A percentile compares a stretch with the other conserved stretches of the same genome.
Conservation (phyloP, 352 stramenopile species). For the Globisporangium megalacanthum region DNA sequence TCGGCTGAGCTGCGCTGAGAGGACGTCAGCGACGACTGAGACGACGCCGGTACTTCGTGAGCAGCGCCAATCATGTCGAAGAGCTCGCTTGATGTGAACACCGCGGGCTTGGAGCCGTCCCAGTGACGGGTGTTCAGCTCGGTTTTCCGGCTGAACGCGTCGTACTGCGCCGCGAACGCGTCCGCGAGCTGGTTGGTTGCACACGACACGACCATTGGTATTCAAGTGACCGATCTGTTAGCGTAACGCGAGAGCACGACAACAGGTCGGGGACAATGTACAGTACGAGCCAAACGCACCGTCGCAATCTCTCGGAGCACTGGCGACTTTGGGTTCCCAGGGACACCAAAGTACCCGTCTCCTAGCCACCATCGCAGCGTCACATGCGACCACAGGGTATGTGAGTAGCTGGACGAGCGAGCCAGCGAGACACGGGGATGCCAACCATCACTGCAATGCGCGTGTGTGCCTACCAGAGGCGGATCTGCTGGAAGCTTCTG, state of each 20-base stretch:
- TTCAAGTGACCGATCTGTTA: too few species aligned
- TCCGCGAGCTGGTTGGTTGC: constrained; percentile 24
- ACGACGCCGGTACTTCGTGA: constrained; percentile 28
- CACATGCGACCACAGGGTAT: too few species aligned
- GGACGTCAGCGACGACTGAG: constrained; percentile 3
- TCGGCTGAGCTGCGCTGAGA: constrained; percentile 13
- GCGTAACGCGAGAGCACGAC: too few species aligned
- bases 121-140: constrained; percentile 30
- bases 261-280: too few species aligned
- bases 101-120: constrained; percentile 26
- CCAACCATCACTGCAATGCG: background rate
- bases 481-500: background rate
- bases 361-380: constrained; percentile 11
- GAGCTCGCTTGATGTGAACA: constrained; percentile 62
- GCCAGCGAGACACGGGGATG: background rate
- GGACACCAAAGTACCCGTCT: constrained; percentile 39
- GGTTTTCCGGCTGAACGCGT: constrained; percentile 38
- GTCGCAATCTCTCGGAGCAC: constrained; percentile 52
- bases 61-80: constrained; percentile 67
- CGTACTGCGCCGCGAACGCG: constrained; percentile 50
- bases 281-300: constrained; percentile 16
- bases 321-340: constrained; percentile 49
- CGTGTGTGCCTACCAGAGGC: background rate
- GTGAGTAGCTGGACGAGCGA: background rate
- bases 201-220: background rate